A percentile compares a stretch with the other conserved stretches of the same genome.
phyloP scores from a whole-genome alignment of 345 rosid genomes.

The Citrus medica region DNA sequence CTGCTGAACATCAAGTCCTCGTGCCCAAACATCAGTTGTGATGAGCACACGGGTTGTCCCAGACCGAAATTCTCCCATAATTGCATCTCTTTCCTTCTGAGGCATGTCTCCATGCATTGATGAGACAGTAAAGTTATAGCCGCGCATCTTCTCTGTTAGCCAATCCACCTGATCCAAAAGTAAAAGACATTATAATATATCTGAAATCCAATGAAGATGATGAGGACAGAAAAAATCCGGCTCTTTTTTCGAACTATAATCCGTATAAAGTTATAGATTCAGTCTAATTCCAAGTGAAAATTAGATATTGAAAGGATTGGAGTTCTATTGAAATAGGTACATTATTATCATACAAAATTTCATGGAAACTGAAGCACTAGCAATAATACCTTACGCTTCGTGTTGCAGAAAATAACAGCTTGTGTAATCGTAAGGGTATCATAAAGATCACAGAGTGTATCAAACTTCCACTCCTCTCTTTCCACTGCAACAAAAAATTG shows the following conservation, averaged over 20 bases:
- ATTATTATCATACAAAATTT: background rate
- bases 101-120: conserved; percentile 99
- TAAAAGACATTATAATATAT: background rate
- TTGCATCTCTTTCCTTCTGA: conserved; percentile 93
- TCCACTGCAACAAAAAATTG: conserved; percentile 96
- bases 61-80: conserved; percentile 74
- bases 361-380: background rate
- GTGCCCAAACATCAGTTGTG: conserved; percentile 99
- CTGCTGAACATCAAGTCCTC: conserved; percentile 97
- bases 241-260: background rate
- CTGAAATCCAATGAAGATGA: background rate
- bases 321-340: background rate
- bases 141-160: conserved; percentile 98
- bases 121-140: conserved; percentile 82
- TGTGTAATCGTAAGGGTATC: conserved; percentile 93
- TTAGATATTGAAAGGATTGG: background rate
- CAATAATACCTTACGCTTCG: conserved; percentile 77
- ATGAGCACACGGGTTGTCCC: conserved; percentile 91
- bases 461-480: conserved; percentile 98
- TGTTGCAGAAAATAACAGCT: conserved; percentile 98
- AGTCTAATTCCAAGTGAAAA: background rate
- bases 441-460: conserved; percentile 91
- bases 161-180: conserved; percentile 75
- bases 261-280: background rate
- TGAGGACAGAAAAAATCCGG: background rate